Evolutionary conservation across 805 yeast species (phyloP).

Genomic region (Wickerhamiella nectarea): DNA sequence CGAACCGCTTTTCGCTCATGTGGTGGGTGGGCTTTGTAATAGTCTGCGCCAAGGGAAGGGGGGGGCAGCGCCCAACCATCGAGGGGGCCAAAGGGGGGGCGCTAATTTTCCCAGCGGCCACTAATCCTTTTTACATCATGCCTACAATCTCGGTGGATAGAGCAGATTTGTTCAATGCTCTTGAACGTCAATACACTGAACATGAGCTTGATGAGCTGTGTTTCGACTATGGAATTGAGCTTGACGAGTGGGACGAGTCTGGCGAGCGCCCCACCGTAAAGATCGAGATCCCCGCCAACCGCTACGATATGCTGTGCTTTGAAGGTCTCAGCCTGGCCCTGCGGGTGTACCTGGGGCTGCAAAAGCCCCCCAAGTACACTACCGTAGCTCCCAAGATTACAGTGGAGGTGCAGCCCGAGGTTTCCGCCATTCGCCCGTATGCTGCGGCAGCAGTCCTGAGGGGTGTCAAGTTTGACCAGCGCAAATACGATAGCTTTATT

Average conservation of each 20-base stretch:
- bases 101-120: not conserved
- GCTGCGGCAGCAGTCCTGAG: constrained; percentile 93
- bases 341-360: constrained; percentile 72
- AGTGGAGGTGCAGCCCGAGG: constrained; percentile 63
- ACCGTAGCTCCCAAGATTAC: constrained; percentile 47
- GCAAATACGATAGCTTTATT: constrained; percentile 87
- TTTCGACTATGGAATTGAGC: constrained; percentile 93
- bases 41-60: not conserved
- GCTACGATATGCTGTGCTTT: constrained; percentile 94
- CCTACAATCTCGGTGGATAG: constrained; percentile 96
- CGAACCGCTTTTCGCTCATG: constrained; percentile 37
- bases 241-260: constrained; percentile 85
- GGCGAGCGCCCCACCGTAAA: constrained; percentile 96
- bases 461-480: constrained; percentile 64
- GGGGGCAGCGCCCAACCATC: no score
- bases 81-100: not conserved
- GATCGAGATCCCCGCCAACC: constrained; percentile 94
- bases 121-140: constrained; percentile 38
- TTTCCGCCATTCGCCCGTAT: constrained; percentile 68
- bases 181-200: constrained; percentile 52
- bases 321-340: constrained; percentile 96
- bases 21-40: not conserved
- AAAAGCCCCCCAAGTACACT: constrained; percentile 51
- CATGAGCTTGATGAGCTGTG: constrained; percentile 94
- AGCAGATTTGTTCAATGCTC: constrained; percentile 70